Conservation (phyloP, 805 yeast species). For the Metschnikowia corniflorae region DNA sequence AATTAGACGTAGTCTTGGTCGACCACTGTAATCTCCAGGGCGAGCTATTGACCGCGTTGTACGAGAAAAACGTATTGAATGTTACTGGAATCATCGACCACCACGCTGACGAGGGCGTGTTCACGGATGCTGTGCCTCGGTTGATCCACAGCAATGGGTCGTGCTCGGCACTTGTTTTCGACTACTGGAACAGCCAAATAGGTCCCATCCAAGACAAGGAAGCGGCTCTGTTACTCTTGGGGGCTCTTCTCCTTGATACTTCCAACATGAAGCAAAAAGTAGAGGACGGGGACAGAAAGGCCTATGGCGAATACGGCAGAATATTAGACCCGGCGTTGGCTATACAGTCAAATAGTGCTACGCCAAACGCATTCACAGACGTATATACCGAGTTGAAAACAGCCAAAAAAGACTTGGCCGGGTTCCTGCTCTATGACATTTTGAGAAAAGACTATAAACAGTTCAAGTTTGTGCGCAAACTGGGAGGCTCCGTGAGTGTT, state of each 20-base stretch:
- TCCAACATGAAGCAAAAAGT: conserved; percentile 61
- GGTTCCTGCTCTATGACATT: conserved; percentile 57
- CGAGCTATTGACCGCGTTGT: conserved; percentile 28
- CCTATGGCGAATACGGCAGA: conserved; percentile 36
- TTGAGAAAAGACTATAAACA: conserved; percentile 83
- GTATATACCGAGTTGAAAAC: conserved; percentile 28
- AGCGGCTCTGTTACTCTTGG: conserved; percentile 47
- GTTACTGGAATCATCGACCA: conserved; percentile 78
- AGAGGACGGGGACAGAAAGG: conserved; percentile 53
- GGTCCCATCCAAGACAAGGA: conserved; percentile 22
- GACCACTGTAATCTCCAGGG: conserved; percentile 79
- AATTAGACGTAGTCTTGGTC: conserved; percentile 56
- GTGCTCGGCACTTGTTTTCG: conserved; percentile 71
- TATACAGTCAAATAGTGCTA: background rate
- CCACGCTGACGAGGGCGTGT: conserved; percentile 67
- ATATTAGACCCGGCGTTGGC: conserved; percentile 11
- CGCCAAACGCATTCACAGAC: conserved; percentile 5
- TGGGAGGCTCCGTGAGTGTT: conserved; percentile 30
- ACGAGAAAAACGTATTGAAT: conserved; percentile 22
- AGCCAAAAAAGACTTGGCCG: conserved; percentile 64
- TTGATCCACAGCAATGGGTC: conserved; percentile 66
- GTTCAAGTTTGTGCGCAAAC: conserved; percentile 40
- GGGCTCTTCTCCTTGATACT: conserved; percentile 79
- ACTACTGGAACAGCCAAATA: conserved; percentile 47
- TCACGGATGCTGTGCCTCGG: conserved; percentile 54